Evolutionary conservation across 1,284 basidiomycete genomes (phyloP).

Genomic region (Pascua sp.): DNA sequence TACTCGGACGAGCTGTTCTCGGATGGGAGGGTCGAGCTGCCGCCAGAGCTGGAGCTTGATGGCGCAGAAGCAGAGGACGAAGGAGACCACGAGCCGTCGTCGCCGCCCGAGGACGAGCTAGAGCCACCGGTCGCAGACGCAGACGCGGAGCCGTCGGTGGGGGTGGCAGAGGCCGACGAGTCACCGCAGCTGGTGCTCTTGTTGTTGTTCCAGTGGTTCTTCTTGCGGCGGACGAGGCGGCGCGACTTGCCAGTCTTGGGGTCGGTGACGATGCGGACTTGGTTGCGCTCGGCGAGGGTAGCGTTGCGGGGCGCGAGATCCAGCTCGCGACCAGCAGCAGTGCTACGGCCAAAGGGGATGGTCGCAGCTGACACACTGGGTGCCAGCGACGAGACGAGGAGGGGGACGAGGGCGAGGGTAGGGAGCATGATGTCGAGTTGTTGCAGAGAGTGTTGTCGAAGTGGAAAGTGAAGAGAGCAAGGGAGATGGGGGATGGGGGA

Average conservation of each 20-base stretch:
- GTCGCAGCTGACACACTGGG: slow-evolving; percentile 2
- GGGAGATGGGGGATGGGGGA: background rate
- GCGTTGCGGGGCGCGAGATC: slow-evolving; percentile 1
- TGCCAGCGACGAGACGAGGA: slow-evolving; percentile 7
- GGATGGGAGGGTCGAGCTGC: slow-evolving; percentile 30
- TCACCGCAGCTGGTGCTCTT: background rate
- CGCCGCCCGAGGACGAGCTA: slow-evolving; percentile 12
- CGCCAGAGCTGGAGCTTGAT: slow-evolving; percentile 27
- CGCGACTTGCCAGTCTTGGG: background rate
- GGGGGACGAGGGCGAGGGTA: background rate
- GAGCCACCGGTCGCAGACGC: slow-evolving; percentile 1
- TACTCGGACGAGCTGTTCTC: slow-evolving; percentile 63
- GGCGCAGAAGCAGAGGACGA: slow-evolving; percentile 8
- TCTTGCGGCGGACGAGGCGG: slow-evolving; percentile 12
- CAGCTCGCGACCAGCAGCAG: slow-evolving; percentile 1
- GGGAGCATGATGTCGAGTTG: slow-evolving; percentile 2
- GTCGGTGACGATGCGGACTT: background rate
- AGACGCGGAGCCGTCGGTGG: background rate
- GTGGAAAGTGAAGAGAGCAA: background rate
- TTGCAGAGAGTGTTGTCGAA: background rate
- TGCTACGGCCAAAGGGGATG: background rate
- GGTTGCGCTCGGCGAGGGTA: background rate
- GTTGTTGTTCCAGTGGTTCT: background rate
- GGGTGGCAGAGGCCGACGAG: background rate
- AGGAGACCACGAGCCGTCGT: slow-evolving; percentile 15